Base-by-base conservation (phyloP, 129 eudicot genomes). In the Lactuca sativa region DNA sequence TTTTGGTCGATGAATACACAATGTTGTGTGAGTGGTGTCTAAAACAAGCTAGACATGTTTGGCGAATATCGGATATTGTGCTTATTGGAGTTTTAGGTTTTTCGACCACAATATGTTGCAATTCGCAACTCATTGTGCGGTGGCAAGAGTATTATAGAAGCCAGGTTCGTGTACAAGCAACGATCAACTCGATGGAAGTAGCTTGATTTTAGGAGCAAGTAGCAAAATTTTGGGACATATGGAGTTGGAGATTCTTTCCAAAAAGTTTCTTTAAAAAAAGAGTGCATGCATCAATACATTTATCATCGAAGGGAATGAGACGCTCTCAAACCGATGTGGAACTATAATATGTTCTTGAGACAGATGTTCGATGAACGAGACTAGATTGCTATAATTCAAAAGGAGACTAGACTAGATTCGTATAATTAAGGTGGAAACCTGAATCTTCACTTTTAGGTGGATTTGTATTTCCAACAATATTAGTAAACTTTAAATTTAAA, bases 1-100 rank as follows among this genome's bases (percentile, higher is more conserved):
- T 52, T 49, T 48, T n/a, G 4, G 32, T 66, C 60, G 14, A 49
- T 32, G 71, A 60, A 34, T 66, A 66, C 32, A 15, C 59, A 4
- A 8, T 32, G 34, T 66, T 66, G 31, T 66, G 71, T 16, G 54
- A 66, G 6, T 66, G 71, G 71, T 66, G 44, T 40, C 31, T 34
- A 66, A 66, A 53, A 49, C 49, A 51, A 14, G 31, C 48, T 0
- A 66, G 32, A 0, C 40, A 11, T 32, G 48, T 66, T 32, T 66
- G 59, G 60, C 32, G 33, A 51, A 49, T 34, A 49, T 32, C 6
- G 32, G 71, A 60, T 12, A 33, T 51, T 49, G 9, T 51, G 21
- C 16, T 66, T 51, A 15, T 52, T 16, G 71, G 58, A 8, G 32
- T 51, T 32, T 36, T 51, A 66, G 59, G 59, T 6, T 3, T 51